phyloP scores from a whole-genome alignment of 2,329 filamentous ascomycete genomes.

The Pseudogymnoascus sp. region DNA sequence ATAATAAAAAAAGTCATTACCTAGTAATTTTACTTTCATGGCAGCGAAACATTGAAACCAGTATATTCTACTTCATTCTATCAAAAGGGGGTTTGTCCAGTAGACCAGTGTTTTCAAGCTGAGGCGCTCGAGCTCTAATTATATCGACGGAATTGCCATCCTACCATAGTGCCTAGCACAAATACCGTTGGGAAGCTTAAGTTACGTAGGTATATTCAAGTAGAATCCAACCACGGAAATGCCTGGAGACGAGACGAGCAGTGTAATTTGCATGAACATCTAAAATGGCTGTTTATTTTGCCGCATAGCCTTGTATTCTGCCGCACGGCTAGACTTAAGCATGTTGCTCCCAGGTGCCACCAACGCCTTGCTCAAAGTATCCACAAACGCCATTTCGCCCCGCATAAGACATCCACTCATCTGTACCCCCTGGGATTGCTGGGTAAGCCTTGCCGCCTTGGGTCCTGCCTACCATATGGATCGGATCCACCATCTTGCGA shows the following conservation, averaged over 20 bases:
- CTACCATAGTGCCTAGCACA: neutral
- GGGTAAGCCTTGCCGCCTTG: constrained; percentile 4
- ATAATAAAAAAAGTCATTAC: neutral
- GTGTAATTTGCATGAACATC: neutral
- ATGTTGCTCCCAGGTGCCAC: constrained; percentile 3
- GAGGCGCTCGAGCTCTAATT: neutral
- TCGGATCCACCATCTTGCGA: neutral
- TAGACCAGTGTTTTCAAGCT: neutral
- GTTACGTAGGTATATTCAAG: neutral
- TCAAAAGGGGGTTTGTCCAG: too few relatives aligned
- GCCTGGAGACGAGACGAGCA: neutral
- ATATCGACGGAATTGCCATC: neutral
- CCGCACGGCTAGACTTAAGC: neutral
- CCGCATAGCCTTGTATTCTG: neutral
- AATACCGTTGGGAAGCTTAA: neutral
- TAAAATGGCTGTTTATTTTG: neutral
- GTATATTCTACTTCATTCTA: neutral
- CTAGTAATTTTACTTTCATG: neutral
- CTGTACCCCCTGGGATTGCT: neutral
- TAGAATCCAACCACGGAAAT: neutral
- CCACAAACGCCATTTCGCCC: neutral
- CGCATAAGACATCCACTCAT: neutral
- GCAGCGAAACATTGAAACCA: neutral
- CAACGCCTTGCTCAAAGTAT: constrained; percentile 7
- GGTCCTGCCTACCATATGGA: neutral